Percentiles rank a stretch among this genome's conserved stretches.
Conservation (phyloP, 2,329 filamentous ascomycete species). For the Fusarium buxicola region DNA sequence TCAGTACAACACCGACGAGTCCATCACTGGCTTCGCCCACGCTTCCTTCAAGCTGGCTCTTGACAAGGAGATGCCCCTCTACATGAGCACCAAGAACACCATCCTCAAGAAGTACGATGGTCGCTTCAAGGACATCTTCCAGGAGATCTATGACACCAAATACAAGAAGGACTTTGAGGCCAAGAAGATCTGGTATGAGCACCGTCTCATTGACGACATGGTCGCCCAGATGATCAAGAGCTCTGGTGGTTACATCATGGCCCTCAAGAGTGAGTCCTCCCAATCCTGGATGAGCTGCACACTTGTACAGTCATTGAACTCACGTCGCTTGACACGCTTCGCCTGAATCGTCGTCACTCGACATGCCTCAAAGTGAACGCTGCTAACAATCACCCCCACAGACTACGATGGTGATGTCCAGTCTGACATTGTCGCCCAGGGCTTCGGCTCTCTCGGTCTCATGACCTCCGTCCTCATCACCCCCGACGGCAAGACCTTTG, state of each 20-base stretch:
- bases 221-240: conserved; percentile 99
- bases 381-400: conserved; percentile 52
- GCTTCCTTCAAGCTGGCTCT: conserved; percentile 96
- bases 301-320: conserved; percentile 12
- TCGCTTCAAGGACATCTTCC: conserved; percentile 99
- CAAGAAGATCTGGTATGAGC: conserved; percentile 98
- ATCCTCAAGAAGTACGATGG: conserved; percentile 99
- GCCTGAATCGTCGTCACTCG: background rate
- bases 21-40: conserved; percentile 94
- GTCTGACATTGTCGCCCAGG: conserved; percentile 97
- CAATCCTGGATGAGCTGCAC: background rate
- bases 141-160: conserved; percentile 89
- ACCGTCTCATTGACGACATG: conserved; percentile 99
- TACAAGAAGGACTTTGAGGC: conserved; percentile 92
- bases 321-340: conserved; percentile 10
- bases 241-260: conserved; percentile 95
- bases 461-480: conserved; percentile 99
- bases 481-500: conserved; percentile 95
- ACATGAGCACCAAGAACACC: conserved; percentile 99
- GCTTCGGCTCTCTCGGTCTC: conserved; percentile 96
- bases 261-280: conserved; percentile 85
- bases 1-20: conserved; percentile 98
- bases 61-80: conserved; percentile 88
- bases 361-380: background rate
- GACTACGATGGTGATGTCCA: conserved; percentile 99